Base-by-base conservation (phyloP, 2,329 filamentous ascomycete genomes). In the Hysterium pulicare region DNA sequence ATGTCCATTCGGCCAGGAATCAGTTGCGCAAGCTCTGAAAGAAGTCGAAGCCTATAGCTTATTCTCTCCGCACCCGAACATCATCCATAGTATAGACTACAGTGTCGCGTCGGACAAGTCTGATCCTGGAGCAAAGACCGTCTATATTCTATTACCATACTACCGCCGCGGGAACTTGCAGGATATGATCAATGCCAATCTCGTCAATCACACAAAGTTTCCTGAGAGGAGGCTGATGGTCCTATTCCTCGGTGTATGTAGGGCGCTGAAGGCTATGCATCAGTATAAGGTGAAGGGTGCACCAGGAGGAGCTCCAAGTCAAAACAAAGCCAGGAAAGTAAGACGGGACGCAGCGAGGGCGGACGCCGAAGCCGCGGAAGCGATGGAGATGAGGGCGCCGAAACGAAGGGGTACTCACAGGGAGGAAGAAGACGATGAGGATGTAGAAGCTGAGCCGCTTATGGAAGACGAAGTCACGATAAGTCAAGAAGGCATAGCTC, bases 141-240 rank as follows among this genome's bases (percentile, higher is more conserved):
- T 97, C 40, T 98, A 98, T 68, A 93, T 98, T 48, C 76, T 98
- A 33, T 77, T 98, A 16, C 93, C 93, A 10, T 98, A 97, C 73
- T 98, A 96, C 72, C 78, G 90, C 57, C 79, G 91, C 52, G 93
- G 93, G 11, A 98, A 98, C 67, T 77, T 98, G 28, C 93, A 98
- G 71, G 93, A 98, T 70, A 86, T 94, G 63, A 97, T 98, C 75
- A 98, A 98, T 68, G 91, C 93, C 50, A 98, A 98, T 69, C 75
- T 97, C 41, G 91, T 98, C 68, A 97, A 97, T 68, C 89, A 95
- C 65, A 87, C 87, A 28, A 79, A 78, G 39, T 97, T 98, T 59
- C 90, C 91, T 1, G 91, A 97, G 72, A 80, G 83, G 63, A 78
- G 84, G 57, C 74, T 98, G 48, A 91, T 97, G 90, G 75, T 84